A percentile compares a stretch with the other conserved stretches of the same genome.
Evolutionary conservation across 1,284 basidiomycete species (phyloP).

Genomic region (Fomitopsis schrenkii): DNA sequence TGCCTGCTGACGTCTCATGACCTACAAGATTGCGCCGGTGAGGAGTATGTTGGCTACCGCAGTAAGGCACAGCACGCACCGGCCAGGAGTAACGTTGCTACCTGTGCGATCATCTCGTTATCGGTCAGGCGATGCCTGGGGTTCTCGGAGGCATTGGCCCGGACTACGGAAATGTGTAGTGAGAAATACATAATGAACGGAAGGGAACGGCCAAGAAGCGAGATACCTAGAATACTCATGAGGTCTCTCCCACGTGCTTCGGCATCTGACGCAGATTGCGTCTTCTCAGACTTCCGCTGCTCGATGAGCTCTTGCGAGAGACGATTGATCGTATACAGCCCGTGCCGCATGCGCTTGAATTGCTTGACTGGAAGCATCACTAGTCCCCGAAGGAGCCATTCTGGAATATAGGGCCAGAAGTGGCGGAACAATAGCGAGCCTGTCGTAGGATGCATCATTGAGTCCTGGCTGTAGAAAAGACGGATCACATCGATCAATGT

Average conservation of each 20-base stretch:
- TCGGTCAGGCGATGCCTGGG: constrained; percentile 40
- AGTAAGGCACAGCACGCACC: constrained; percentile 3
- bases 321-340: constrained; percentile 23
- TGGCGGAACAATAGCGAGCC: constrained; percentile 18
- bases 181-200: neutral
- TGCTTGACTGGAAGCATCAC: constrained; percentile 33
- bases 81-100: constrained; percentile 35
- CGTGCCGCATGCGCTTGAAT: constrained; percentile 30
- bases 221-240: constrained; percentile 37
- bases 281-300: constrained; percentile 26
- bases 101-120: constrained; percentile 45
- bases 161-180: constrained; percentile 31
- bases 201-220: neutral
- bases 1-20: constrained; percentile 49
- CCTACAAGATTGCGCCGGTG: constrained; percentile 31
- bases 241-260: constrained; percentile 28
- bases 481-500: neutral
- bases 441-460: constrained; percentile 17
- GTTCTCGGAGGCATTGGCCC: constrained; percentile 46
- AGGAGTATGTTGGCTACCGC: constrained; percentile 26
- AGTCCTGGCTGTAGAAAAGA: constrained; percentile 11
- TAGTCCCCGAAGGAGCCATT: constrained; percentile 31
- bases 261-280: constrained; percentile 19
- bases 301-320: constrained; percentile 30
- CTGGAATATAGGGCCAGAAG: constrained; percentile 21